phyloP scores from a whole-genome alignment of 2,329 filamentous ascomycete species.

The Fusarium beomiforme region DNA sequence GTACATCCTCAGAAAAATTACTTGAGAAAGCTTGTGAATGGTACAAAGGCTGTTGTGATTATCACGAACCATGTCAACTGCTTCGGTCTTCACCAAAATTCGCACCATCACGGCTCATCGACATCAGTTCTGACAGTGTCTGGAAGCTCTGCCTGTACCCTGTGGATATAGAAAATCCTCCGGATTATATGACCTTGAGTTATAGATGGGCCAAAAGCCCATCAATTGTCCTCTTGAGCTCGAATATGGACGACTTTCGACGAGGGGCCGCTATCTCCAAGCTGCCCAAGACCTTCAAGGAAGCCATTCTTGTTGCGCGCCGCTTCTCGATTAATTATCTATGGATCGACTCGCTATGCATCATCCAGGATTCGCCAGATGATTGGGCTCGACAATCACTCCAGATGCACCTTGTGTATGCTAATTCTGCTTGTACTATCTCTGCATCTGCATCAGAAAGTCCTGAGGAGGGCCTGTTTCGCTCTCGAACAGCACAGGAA shows the following conservation, averaged over 20 bases:
- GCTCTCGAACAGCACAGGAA: rapidly evolving
- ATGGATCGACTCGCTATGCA: neutral
- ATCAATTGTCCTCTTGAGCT: neutral
- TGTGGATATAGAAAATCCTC: neutral
- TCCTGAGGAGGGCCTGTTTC: neutral
- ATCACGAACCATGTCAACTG: neutral
- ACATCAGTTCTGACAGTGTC: neutral
- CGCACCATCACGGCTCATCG: neutral
- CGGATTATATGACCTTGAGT: neutral
- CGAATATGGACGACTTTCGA: neutral
- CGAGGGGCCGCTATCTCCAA: neutral
- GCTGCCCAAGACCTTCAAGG: neutral
- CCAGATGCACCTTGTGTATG: neutral
- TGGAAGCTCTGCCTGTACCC: neutral
- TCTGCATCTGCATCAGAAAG: neutral
- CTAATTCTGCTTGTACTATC: neutral
- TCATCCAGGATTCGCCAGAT: neutral
- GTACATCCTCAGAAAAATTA: neutral
- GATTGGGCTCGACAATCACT: neutral
- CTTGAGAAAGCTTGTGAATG: neutral
- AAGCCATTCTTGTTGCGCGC: neutral
- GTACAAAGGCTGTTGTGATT: neutral
- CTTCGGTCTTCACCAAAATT: neutral
- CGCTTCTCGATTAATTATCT: neutral
- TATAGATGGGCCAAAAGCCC: neutral